Percentiles rank a stretch among this genome's conserved stretches.
phyloP scores from a whole-genome alignment of 2,329 filamentous ascomycete species.

The Sarocladiaceae sp. region DNA sequence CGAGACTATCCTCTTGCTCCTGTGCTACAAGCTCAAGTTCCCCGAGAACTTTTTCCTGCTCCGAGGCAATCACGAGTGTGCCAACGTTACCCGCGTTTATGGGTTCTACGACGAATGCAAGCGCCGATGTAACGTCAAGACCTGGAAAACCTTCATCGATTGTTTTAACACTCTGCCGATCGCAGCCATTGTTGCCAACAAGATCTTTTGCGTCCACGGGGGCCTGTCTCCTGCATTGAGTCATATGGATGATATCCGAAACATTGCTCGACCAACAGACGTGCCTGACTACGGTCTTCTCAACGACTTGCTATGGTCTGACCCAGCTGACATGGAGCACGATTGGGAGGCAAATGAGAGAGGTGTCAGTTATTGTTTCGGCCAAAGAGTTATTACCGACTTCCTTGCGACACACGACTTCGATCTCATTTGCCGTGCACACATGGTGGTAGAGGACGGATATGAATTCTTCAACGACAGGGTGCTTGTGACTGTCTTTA shows the following conservation, averaged over 20 bases:
- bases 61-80: conserved; percentile 93
- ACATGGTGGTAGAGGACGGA: conserved; percentile 99
- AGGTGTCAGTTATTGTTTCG: conserved; percentile 97
- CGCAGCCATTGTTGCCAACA: conserved; percentile 91
- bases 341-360: conserved; percentile 98
- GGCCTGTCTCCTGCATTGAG: conserved; percentile 86
- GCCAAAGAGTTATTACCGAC: conserved; percentile 96
- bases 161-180: conserved; percentile 96
- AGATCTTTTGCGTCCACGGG: conserved; percentile 97
- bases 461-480: conserved; percentile 98
- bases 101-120: conserved; percentile 99
- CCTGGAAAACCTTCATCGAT: conserved; percentile 97
- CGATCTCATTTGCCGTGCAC: conserved; percentile 91
- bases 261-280: conserved; percentile 92
- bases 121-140: conserved; percentile 89
- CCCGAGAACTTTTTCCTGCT: conserved; percentile 97
- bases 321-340: conserved; percentile 95
- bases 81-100: conserved; percentile 92
- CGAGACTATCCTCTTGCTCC: conserved; percentile 85
- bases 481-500: conserved; percentile 94
- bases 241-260: conserved; percentile 97
- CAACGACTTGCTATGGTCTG: conserved; percentile 95
- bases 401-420: conserved; percentile 95
- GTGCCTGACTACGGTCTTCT: conserved; percentile 94
- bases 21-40: conserved; percentile 97